These are phyloP conservation scores for Colletotrichum karsti DNA, from an alignment of 2,329 filamentous ascomycete species.

Conservation along the genomic window DNA sequence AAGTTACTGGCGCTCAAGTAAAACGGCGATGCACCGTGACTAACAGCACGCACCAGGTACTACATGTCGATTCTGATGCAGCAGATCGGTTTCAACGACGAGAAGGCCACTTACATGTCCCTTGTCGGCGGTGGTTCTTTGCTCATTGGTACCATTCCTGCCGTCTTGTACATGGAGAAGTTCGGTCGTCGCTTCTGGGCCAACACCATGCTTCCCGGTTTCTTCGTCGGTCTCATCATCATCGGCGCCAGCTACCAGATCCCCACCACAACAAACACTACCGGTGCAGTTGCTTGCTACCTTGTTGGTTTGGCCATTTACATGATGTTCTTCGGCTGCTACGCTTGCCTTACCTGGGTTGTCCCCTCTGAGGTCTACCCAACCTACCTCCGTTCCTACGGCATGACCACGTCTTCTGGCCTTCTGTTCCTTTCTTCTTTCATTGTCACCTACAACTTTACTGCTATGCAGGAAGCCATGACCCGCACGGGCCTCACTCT, in stretches of 20 bases:
- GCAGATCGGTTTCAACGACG: constrained; percentile 71
- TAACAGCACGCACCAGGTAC: constrained; percentile 39
- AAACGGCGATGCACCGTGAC: no score
- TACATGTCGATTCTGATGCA: constrained; percentile 75
- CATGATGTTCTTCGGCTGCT: constrained; percentile 74
- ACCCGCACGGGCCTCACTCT: constrained; percentile 70
- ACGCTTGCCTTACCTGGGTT: constrained; percentile 72
- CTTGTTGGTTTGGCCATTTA: constrained; percentile 74
- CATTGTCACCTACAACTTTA: constrained; percentile 80
- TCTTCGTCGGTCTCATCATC: constrained; percentile 74
- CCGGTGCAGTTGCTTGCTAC: constrained; percentile 66
- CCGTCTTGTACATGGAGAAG: constrained; percentile 75
- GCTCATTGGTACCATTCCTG: constrained; percentile 73
- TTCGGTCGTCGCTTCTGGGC: constrained; percentile 81
- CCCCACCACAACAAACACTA: constrained; percentile 50
- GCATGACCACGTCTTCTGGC: constrained; percentile 76
- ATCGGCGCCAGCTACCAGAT: constrained; percentile 73
- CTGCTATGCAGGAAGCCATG: constrained; percentile 75
- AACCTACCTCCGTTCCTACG: constrained; percentile 76
- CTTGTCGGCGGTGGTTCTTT: constrained; percentile 75
- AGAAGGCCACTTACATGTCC: constrained; percentile 76
- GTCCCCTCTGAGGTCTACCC: constrained; percentile 76
- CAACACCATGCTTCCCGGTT: constrained; percentile 75
- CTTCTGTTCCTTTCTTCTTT: constrained; percentile 77
- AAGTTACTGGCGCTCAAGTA: no score